Evolutionary conservation across 1,284 basidiomycete species (phyloP), one percentile per base, ranked within the genome.

Genomic region (Ceratobasidium sp.): DNA sequence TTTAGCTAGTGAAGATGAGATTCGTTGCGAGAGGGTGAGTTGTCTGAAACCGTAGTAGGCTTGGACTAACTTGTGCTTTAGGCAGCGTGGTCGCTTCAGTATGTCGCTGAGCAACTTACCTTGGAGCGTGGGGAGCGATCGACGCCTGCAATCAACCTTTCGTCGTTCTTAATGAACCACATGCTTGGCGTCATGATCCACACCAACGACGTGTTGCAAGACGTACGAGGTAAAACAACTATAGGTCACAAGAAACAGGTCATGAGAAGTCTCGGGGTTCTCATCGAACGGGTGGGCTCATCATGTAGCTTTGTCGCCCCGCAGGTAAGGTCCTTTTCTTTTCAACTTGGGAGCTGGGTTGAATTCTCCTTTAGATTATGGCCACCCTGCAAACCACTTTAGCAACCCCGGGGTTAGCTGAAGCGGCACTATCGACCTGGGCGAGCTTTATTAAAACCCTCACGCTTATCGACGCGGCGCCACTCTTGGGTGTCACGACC

Each of bases 341-440:
- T 3, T 29, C 31, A 36, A n/a, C 36, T 47, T 45, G 22, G 48
- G 36, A 54, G n/a, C 33, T 7, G 27, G 17, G 33, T 41, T 1
- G 7, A 45, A 15, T 50, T 33, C 57, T 11, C 29, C 29, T 74
- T 17, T 78, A 98, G 95, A 92, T 99, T 79, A 96, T 99, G 92
- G 96, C 97, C 0, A 96, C 93, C n/a, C 87, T 99, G 53, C 97
- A 98, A 83, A 95, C 93, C 22, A 94, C 93, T 81, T 86, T 99
- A 7, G 84, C 86, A 53, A 86, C 92, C 9, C 87, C 88, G 0
- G 91, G 92, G 73, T 86, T 99, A 4, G 88, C 93, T 0, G 88
- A 93, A 74, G 90, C 91, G 3, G 94, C 95, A 0, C 86, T 99
- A 1, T 85, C 89, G 50, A 94, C 91, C 62, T 99, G 97, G 96